Conservation (phyloP, 1,139 yeast species). For the Pichia sp. region DNA sequence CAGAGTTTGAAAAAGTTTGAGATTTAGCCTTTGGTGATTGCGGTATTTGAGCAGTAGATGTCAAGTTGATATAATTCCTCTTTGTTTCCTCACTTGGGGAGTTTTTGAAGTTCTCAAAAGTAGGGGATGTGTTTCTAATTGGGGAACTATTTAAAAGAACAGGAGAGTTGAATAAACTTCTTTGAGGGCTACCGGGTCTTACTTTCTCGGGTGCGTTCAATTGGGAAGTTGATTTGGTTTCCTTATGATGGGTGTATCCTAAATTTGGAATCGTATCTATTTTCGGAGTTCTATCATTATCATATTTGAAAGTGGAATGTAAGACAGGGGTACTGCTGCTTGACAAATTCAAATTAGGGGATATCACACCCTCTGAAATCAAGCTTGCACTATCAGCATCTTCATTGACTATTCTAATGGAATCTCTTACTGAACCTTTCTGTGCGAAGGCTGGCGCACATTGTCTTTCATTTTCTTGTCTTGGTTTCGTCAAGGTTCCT, state of each 20-base stretch:
- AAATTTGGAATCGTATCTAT: conserved; percentile 2
- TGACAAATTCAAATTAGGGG: conserved; percentile 5
- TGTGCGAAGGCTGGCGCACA: conserved; percentile 8
- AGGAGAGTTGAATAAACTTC: conserved; percentile 10
- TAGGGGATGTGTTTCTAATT: conserved; percentile 17
- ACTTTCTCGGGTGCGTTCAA: not conserved
- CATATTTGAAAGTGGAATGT: not conserved
- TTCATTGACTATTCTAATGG: conserved; percentile 26
- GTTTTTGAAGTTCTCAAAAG: conserved; percentile 13
- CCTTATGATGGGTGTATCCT: not conserved
- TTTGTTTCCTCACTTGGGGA: conserved; percentile 6
- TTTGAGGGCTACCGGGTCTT: not conserved
- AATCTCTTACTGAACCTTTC: conserved; percentile 14
- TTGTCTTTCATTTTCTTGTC: not conserved
- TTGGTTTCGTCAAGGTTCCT: not conserved
- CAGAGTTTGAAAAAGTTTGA: not conserved
- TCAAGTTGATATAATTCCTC: conserved; percentile 7
- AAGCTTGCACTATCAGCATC: conserved; percentile 15
- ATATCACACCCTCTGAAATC: conserved; percentile 6
- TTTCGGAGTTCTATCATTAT: conserved; percentile 7
- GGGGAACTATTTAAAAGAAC: conserved; percentile 15
- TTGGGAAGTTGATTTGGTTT: conserved; percentile 4
- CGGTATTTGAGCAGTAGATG: conserved; percentile 2
- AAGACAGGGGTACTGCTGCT: conserved; percentile 3
- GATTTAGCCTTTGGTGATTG: not conserved